phyloP scores from a whole-genome alignment of 129 eudicot species.

The Logfia minima region DNA sequence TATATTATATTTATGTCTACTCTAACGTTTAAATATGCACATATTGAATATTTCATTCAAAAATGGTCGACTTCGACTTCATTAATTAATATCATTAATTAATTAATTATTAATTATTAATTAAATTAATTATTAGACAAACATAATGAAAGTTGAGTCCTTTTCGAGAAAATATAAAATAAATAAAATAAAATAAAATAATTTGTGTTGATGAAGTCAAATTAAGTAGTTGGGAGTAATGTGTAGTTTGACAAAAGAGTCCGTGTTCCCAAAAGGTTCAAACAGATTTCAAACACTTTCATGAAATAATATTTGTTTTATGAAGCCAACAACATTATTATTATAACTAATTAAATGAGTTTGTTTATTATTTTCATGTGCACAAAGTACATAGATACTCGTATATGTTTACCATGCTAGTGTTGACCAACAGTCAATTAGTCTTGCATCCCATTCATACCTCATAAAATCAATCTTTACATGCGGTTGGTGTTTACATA shows the following conservation, averaged over 20 bases:
- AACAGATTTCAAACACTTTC: slow-evolving; percentile 10
- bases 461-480: not conserved
- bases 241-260: slow-evolving; percentile 25
- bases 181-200: not conserved
- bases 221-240: slow-evolving; percentile 14
- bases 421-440: slow-evolving; percentile 13
- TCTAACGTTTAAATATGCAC: too few relatives aligned
- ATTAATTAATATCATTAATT: too few relatives aligned
- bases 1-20: too few relatives aligned
- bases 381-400: not conserved
- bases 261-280: slow-evolving; percentile 24
- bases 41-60: too few relatives aligned
- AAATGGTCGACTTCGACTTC: too few relatives aligned
- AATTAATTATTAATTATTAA: too few relatives aligned
- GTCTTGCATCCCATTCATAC: slow-evolving; percentile 12
- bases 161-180: too few relatives aligned
- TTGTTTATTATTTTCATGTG: slow-evolving; percentile 1
- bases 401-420: not conserved
- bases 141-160: too few relatives aligned
- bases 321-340: slow-evolving; percentile 2
- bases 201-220: slow-evolving; percentile 1
- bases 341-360: not conserved
- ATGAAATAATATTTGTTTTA: slow-evolving; percentile 19
- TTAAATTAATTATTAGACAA: too few relatives aligned
- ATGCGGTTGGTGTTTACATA: not conserved